A percentile compares a stretch with the other conserved stretches of the same genome.
phyloP scores from a whole-genome alignment of 2,329 filamentous ascomycete species.

The Xylariales sp. region DNA sequence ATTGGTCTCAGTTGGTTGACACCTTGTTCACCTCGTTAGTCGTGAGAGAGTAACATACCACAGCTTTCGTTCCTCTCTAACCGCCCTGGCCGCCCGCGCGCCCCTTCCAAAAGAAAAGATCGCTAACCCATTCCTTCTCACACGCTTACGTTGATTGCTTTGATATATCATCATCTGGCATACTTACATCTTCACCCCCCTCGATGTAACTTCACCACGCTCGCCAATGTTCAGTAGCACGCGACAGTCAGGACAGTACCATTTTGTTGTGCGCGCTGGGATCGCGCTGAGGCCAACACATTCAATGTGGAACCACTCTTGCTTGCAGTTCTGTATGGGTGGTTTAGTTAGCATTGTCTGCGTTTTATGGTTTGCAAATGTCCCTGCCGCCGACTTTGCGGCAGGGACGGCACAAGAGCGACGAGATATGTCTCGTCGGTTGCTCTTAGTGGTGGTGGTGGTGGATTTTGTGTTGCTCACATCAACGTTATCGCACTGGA shows the following conservation, averaged over 20 bases:
- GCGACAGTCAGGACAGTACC: slow-evolving; percentile 79
- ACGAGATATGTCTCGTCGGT: too few species aligned
- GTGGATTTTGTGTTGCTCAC: slow-evolving; percentile 42
- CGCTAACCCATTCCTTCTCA: too few species aligned
- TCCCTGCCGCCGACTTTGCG: neutral
- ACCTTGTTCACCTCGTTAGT: too few species aligned
- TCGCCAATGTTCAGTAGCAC: slow-evolving; percentile 58
- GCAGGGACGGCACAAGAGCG: slow-evolving; percentile 6
- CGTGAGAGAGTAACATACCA: too few species aligned
- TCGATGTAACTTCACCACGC: slow-evolving; percentile 58
- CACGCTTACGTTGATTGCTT: too few species aligned
- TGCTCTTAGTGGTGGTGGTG: neutral
- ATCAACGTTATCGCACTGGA: slow-evolving; percentile 74
- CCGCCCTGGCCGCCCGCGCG: too few species aligned
- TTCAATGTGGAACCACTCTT: slow-evolving; percentile 81
- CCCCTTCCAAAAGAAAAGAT: too few species aligned
- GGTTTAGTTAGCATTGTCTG: slow-evolving; percentile 17
- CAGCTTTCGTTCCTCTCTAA: too few species aligned
- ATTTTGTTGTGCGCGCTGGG: slow-evolving; percentile 70
- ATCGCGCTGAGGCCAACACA: slow-evolving; percentile 68
- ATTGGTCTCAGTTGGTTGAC: too few species aligned
- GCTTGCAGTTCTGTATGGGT: slow-evolving; percentile 58
- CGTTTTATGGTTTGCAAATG: slow-evolving; percentile 8
- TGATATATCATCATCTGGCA: too few species aligned
- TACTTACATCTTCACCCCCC: slow-evolving; percentile 43